Evolutionary conservation across 805 yeast species (phyloP).

Genomic region (Wickerhamiella parazyma): DNA sequence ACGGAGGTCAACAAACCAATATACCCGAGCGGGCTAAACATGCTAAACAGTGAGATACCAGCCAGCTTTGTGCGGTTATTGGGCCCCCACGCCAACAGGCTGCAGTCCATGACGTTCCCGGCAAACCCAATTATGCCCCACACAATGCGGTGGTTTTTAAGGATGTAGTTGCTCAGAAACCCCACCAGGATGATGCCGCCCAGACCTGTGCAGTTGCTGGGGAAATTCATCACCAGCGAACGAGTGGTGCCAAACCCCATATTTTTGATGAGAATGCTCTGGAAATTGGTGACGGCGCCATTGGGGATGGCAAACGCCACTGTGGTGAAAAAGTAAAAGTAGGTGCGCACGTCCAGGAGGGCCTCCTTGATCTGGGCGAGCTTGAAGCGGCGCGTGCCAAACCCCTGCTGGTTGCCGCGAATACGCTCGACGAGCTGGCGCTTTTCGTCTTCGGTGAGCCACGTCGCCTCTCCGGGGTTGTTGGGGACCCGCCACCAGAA

Average conservation of each 20-base stretch:
- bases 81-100: slow-evolving; percentile 35
- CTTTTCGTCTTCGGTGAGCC: slow-evolving; percentile 34
- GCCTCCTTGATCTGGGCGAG: slow-evolving; percentile 40
- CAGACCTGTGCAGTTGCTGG: slow-evolving; percentile 32
- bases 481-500: slow-evolving; percentile 33
- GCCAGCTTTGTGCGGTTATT: slow-evolving; percentile 28
- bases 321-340: slow-evolving; percentile 38
- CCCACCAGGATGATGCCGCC: slow-evolving; percentile 13
- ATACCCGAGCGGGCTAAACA: slow-evolving; percentile 21
- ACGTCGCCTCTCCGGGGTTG: slow-evolving; percentile 36
- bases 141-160: slow-evolving; percentile 11
- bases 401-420: slow-evolving; percentile 41
- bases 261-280: slow-evolving; percentile 32
- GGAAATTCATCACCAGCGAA: slow-evolving; percentile 31
- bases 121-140: slow-evolving; percentile 38
- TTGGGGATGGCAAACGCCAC: slow-evolving; percentile 36
- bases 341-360: slow-evolving; percentile 35
- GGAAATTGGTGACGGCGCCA: slow-evolving; percentile 41
- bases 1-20: slow-evolving; percentile 6
- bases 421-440: slow-evolving; percentile 37
- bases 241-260: slow-evolving; percentile 20
- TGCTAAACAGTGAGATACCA: slow-evolving; percentile 28
- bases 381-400: slow-evolving; percentile 40
- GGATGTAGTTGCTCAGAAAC: no score
- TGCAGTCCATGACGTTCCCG: slow-evolving; percentile 32